These are phyloP conservation scores for Scheffersomyces illinoinensis DNA, from an alignment of 1,139 yeast genomes.

Conservation along the genomic window DNA sequence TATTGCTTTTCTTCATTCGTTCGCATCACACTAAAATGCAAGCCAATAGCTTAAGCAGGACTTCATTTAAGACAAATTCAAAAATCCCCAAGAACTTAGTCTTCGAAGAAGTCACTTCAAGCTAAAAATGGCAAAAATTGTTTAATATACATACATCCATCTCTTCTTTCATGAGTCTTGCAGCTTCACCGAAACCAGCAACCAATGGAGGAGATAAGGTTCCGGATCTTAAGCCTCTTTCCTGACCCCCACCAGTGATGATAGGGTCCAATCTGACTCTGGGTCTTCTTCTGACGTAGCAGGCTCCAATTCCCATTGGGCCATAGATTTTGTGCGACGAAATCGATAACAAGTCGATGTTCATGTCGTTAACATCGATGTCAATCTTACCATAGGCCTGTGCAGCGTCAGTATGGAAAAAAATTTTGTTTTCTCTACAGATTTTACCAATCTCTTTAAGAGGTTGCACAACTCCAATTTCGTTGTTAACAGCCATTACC, in stretches of 20 bases:
- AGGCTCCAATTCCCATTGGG: constrained; percentile 97
- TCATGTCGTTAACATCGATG: constrained; percentile 88
- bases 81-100: neutral
- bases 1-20: neutral
- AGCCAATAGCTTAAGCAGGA: neutral
- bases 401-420: constrained; percentile 98
- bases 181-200: constrained; percentile 97
- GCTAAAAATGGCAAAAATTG: neutral
- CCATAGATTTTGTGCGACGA: constrained; percentile 97
- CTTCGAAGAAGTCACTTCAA: neutral
- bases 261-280: constrained; percentile 95
- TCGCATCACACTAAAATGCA: neutral
- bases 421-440: constrained; percentile 84
- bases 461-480: constrained; percentile 97
- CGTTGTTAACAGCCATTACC: constrained; percentile 97
- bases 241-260: constrained; percentile 98
- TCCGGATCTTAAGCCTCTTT: constrained; percentile 96
- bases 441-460: constrained; percentile 88
- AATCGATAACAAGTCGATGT: constrained; percentile 89
- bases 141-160: constrained; percentile 39
- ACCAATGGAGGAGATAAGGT: constrained; percentile 95
- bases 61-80: neutral
- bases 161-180: constrained; percentile 76
- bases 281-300: constrained; percentile 95
- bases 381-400: constrained; percentile 96